Base-by-base conservation (phyloP, 352 stramenopile species). In the Globisporangium cylindrosporum region DNA sequence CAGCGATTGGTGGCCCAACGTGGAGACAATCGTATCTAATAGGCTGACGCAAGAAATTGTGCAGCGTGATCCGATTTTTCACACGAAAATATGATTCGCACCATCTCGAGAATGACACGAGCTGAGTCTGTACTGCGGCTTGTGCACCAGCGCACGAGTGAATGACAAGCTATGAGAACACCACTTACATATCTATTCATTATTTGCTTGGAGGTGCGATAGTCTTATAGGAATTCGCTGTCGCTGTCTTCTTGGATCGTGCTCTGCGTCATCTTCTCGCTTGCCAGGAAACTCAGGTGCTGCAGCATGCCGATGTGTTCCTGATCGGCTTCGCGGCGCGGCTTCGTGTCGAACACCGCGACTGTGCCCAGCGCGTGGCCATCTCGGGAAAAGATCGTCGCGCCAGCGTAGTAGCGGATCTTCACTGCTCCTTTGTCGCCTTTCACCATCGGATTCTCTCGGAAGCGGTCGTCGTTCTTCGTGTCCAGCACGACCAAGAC, bases 301-400 rank as follows among this genome's bases (percentile, higher is more conserved):
- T 94, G 86, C 73, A 94, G 78, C 86, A 94, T 93, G 25, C 86
- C 86, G 56, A 94, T 94, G 72, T 94, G 84, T 64, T 94, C 86
- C 67, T 93, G 86, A 68, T 94, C 84, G n/a, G 80, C 86, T 59
- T 93, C 84, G 1, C 78, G 70, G 8, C 86, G 79, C 4, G 88
- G 84, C 63, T 93, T 94, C 15, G 86, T 95, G 70, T 95, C 86
- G 18, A 95, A 71, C 22, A 95, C 88, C 0, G 88, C 88, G n/a
- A 95, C 86, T 4, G 88, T 94, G 7, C 88, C 88, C 8, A 95
- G 76, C 18, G 87, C 83, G 41, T 93, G 86, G 38, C 86, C 86
- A 59, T 94, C 84, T 9, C 79, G 74, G 1, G 84, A 92, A 62
- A 93, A 94, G 64, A 95, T 94, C 51, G 84, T 92, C 14, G 87